A percentile compares a stretch with the other conserved stretches of the same genome.
Evolutionary conservation across 2,329 filamentous ascomycete genomes (phyloP).

Genomic region (Colletotrichum tamarilloi): DNA sequence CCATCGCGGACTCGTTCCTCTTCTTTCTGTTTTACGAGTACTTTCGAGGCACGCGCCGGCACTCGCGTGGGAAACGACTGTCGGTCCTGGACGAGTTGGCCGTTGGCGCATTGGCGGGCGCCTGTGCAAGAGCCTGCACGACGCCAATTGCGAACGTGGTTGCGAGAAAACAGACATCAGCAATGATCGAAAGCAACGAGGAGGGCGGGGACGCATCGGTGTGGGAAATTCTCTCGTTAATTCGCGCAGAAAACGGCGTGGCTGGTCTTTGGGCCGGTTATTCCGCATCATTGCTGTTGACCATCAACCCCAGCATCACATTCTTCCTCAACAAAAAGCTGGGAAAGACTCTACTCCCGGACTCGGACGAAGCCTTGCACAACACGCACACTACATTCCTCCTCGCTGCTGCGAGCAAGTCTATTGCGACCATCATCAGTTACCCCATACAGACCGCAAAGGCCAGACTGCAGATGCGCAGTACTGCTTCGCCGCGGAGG

Average conservation of each 20-base stretch:
- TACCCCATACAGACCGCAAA: slow-evolving; percentile 92
- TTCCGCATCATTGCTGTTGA: slow-evolving; percentile 81
- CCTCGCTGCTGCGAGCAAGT: slow-evolving; percentile 81
- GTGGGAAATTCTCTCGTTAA: slow-evolving; percentile 70
- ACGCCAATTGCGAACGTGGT: slow-evolving; percentile 87
- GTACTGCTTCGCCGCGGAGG: slow-evolving; percentile 15
- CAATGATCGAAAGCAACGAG: slow-evolving; percentile 37
- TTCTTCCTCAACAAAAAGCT: slow-evolving; percentile 84
- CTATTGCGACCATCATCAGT: slow-evolving; percentile 78
- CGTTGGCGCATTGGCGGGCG: slow-evolving; percentile 79
- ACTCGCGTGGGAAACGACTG: slow-evolving; percentile 53
- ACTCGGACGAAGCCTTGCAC: slow-evolving; percentile 51
- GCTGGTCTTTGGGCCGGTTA: slow-evolving; percentile 90
- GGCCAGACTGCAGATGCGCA: slow-evolving; percentile 76
- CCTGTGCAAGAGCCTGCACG: slow-evolving; percentile 79
- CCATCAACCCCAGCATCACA: slow-evolving; percentile 87
- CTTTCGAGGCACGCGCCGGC: slow-evolving; percentile 46
- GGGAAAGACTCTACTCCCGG: slow-evolving; percentile 66
- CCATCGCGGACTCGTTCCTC: slow-evolving; percentile 80
- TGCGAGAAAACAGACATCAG: slow-evolving; percentile 81
- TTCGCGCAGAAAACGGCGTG: slow-evolving; percentile 76
- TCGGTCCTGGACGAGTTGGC: slow-evolving; percentile 78
- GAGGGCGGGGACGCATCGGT: slow-evolving; percentile 50
- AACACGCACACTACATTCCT: slow-evolving; percentile 48
- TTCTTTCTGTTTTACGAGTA: slow-evolving; percentile 86